Conservation (phyloP, 2,329 filamentous ascomycete genomes). For the Monosporascus sp. region DNA sequence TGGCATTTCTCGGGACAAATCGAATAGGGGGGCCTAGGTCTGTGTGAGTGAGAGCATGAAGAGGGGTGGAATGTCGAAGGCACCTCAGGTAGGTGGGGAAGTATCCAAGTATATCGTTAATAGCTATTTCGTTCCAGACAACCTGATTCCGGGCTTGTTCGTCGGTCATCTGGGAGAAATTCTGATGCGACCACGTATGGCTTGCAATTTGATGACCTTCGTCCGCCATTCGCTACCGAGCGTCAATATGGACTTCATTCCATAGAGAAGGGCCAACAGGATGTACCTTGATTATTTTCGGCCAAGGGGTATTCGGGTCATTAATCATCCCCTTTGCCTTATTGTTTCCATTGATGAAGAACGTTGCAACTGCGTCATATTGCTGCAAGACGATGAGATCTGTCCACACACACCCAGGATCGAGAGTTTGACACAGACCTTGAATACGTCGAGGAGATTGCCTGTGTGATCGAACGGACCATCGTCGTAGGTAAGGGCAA, state of each 20-base stretch:
- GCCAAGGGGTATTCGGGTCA: constrained; percentile 29
- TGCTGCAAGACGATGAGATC: constrained; percentile 27
- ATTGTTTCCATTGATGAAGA: constrained; percentile 55
- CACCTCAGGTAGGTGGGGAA: constrained; percentile 29
- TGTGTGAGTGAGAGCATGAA: background rate
- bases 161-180: constrained; percentile 25
- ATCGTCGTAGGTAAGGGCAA: constrained; percentile 23
- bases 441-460: constrained; percentile 13
- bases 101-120: constrained; percentile 29
- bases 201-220: constrained; percentile 29
- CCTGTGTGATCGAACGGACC: constrained; percentile 18
- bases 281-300: constrained; percentile 23
- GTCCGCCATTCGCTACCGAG: constrained; percentile 26
- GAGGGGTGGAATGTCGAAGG: background rate
- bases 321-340: constrained; percentile 47
- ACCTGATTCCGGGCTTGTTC: constrained; percentile 26
- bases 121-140: constrained; percentile 28
- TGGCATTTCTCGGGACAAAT: constrained; percentile 25
- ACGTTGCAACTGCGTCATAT: constrained; percentile 56
- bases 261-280: background rate
- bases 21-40: constrained; percentile 24
- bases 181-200: constrained; percentile 30
- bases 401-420: background rate
- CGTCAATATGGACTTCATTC: constrained; percentile 1
- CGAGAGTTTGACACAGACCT: background rate